Percentiles rank a stretch among this genome's conserved stretches.
Conservation (phyloP, 106 monocot species). For the Allium sativum region DNA sequence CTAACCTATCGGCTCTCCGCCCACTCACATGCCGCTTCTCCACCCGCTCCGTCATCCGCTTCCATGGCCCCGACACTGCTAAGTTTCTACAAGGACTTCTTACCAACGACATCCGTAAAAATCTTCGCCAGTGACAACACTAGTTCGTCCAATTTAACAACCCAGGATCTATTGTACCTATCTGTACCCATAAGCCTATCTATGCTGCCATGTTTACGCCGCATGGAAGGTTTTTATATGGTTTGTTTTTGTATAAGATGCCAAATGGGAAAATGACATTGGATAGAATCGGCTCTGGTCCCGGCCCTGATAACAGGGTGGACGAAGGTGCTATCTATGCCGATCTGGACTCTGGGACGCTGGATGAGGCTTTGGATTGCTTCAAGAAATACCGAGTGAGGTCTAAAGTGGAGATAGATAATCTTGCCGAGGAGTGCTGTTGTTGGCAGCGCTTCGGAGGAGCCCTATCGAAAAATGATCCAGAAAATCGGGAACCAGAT, state of each 20-base stretch:
- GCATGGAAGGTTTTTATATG: constrained; percentile 86
- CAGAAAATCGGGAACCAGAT: too few species aligned
- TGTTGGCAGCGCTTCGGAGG: too few species aligned
- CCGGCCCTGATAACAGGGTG: constrained; percentile 20
- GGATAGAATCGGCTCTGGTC: constrained; percentile 41
- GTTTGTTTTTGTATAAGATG: constrained; percentile 65
- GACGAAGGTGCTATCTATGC: constrained; percentile 44
- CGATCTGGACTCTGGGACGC: constrained; percentile 50
- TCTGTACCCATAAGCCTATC: constrained; percentile 22
- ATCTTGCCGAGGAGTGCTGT: too few species aligned
- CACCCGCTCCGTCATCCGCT: constrained; percentile 74
- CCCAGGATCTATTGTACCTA: constrained; percentile 34
- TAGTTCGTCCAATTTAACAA: constrained; percentile 23
- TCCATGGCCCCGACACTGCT: constrained; percentile 66
- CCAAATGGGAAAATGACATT: constrained; percentile 32
- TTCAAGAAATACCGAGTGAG: too few species aligned
- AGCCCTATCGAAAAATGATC: too few species aligned
- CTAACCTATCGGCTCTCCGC: constrained; percentile 16
- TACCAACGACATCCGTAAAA: constrained; percentile 66
- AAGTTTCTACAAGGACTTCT: constrained; percentile 83
- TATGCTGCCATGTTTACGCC: constrained; percentile 89
- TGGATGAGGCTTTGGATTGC: constrained; percentile 61
- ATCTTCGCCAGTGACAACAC: constrained; percentile 9
- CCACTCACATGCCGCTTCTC: constrained; percentile 58
- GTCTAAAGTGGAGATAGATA: too few species aligned